Evolutionary conservation across 176 grass and related monocot genomes (phyloP).

Genomic region (Musa beccarii): DNA sequence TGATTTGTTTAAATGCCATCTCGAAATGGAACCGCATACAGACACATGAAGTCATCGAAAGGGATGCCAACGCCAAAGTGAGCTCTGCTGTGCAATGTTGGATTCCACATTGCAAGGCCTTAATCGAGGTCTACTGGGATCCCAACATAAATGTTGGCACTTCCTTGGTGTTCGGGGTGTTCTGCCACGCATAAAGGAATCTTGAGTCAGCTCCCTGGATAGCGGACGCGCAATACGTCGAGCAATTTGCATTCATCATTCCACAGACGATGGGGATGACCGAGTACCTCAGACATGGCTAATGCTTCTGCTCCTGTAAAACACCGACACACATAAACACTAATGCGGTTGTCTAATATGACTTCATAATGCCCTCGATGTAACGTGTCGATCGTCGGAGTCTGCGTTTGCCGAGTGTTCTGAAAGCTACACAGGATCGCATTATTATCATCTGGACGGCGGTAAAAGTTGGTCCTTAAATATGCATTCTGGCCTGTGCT

Average conservation of each 20-base stretch:
- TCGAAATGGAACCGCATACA: too few species aligned
- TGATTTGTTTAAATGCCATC: too few species aligned
- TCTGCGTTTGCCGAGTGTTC: too few species aligned
- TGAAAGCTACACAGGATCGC: too few species aligned
- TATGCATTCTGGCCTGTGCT: too few species aligned
- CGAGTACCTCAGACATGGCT: neutral
- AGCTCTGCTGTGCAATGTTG: neutral
- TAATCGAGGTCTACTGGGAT: slow-evolving; percentile 2
- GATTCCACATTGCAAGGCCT: neutral
- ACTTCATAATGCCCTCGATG: neutral
- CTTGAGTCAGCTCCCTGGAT: neutral
- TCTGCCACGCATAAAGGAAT: neutral
- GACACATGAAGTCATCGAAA: neutral
- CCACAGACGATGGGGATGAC: neutral
- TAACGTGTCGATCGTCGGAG: neutral
- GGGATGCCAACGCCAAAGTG: too few species aligned
- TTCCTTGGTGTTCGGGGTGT: neutral
- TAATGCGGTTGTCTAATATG: neutral
- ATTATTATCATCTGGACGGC: too few species aligned
- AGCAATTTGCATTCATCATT: too few species aligned
- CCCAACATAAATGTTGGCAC: neutral
- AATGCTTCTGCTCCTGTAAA: neutral
- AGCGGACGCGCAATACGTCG: too few species aligned
- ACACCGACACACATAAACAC: neutral
- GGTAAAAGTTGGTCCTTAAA: too few species aligned